Percentiles rank a stretch among this genome's conserved stretches.
These are phyloP conservation scores for Xylariaceae sp. DNA, from an alignment of 2,329 filamentous ascomycete species.

Conservation along the genomic window DNA sequence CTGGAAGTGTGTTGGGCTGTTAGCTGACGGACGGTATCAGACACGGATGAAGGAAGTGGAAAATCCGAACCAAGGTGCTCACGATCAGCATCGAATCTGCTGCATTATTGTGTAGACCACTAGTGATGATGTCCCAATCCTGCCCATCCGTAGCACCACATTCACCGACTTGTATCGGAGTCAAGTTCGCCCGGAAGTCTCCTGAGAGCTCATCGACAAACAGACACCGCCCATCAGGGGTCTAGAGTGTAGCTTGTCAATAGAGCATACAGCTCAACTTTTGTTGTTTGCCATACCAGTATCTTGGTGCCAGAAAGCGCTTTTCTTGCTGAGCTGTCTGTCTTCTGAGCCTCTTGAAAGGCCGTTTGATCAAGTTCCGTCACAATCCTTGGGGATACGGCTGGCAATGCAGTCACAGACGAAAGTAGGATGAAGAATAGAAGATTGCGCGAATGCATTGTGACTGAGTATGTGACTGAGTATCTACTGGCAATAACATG, in stretches of 20 bases:
- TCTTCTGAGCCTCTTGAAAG: conserved; percentile 46
- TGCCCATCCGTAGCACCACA: conserved; percentile 46
- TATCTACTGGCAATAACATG: not conserved
- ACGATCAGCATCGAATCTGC: conserved; percentile 53
- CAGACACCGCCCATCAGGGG: conserved; percentile 45
- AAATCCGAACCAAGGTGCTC: conserved; percentile 48
- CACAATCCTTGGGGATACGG: conserved; percentile 32
- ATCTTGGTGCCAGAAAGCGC: conserved; percentile 45
- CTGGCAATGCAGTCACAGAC: conserved; percentile 13
- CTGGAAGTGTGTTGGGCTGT: conserved; percentile 27
- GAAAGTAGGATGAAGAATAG: conserved; percentile 17
- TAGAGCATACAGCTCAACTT: not conserved
- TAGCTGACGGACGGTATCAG: not conserved
- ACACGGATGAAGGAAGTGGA: not conserved
- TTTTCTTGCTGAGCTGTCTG: conserved; percentile 45
- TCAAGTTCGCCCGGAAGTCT: conserved; percentile 49
- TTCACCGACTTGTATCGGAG: conserved; percentile 44
- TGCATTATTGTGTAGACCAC: conserved; percentile 54
- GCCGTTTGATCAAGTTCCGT: conserved; percentile 42
- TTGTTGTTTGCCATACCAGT: conserved; percentile 31
- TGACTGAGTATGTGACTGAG: too few relatives aligned
- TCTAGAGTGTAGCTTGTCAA: conserved; percentile 32
- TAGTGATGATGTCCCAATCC: conserved; percentile 48
- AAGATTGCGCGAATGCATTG: conserved; percentile 16
- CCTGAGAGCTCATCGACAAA: conserved; percentile 47